Evolutionary conservation across 2,329 filamentous ascomycete genomes (phyloP).

Genomic region (Pestalotiopsis sp.): DNA sequence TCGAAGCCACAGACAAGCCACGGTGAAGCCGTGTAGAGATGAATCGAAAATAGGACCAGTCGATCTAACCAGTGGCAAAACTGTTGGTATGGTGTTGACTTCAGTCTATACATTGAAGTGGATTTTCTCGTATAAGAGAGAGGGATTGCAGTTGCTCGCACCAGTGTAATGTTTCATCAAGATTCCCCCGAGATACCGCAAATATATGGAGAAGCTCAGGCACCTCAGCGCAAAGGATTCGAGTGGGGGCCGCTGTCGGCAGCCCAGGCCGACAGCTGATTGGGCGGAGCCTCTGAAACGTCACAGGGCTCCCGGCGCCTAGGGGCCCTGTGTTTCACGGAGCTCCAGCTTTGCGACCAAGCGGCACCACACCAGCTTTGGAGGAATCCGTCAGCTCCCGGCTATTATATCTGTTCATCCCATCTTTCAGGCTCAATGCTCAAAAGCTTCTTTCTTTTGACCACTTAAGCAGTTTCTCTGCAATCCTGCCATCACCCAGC

Average conservation of each 20-base stretch:
- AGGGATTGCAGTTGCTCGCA: too few species aligned
- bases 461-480: background rate
- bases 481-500: background rate
- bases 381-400: background rate
- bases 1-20: too few species aligned
- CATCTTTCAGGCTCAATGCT: background rate
- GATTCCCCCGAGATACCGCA: too few species aligned
- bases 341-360: slow-evolving; percentile 7
- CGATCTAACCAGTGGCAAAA: too few species aligned
- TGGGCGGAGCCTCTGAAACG: slow-evolving; percentile 9
- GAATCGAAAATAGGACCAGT: too few species aligned
- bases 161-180: too few species aligned
- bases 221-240: background rate
- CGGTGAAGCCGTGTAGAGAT: too few species aligned
- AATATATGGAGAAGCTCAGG: too few species aligned
- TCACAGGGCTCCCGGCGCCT: slow-evolving; percentile 3
- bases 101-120: too few species aligned
- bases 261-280: background rate
- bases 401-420: slow-evolving; percentile 7
- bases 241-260: background rate
- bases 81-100: too few species aligned
- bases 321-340: slow-evolving; percentile 5
- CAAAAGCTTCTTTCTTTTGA: background rate
- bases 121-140: too few species aligned
- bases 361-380: background rate